Evolutionary conservation across 2,329 filamentous ascomycete species (phyloP), one percentile per base, ranked within the genome.

Genomic region (Elsinoe batatas): DNA sequence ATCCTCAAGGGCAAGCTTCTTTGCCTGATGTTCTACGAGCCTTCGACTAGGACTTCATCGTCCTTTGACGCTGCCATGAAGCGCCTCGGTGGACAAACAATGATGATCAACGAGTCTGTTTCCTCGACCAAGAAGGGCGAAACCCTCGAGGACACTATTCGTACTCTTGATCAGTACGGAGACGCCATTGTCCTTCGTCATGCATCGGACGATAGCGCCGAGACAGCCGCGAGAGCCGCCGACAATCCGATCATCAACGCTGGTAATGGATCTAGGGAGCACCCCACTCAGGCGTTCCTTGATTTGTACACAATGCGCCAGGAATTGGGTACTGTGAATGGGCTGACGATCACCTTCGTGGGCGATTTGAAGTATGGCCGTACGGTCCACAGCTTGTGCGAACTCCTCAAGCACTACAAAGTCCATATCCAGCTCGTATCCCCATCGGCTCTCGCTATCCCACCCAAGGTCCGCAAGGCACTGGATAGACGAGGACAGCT

Each of bases 1-100:
- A 79, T 95, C 56, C 82, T 98, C 59, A 88, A 87, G 64, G 90
- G 91, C 26, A 84, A 87, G 44, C 82, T 98, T 11, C 79, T 98
- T 36, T 89, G 86, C 73, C 93, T 88, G 1, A 83, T 98, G 75
- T 98, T 98, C 80, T 98, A 91, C 72, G 93, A 98, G 77, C 93
- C 93, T 1, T 97, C 91, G 0, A 98, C 93, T 2, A 82, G 93
- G 55, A 98, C 93, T 4, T 96, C 91, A 11, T 83, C 88, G 36
- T 98, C 93, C 3, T 98, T 98, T 65, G 93, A 98, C 68, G 88
- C 91, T 56, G 93, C 93, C 40, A 98, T 98, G 93, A 94, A 98
- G 77, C 87, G 94, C 53, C 84, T 98, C 4, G 93, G 93, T 63
- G 93, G 93, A 47, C 82, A 89, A 49, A 91, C 87, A 2, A 80